Conservation (phyloP, 129 eudicot species). For the Heracleum sosnowskyi region DNA sequence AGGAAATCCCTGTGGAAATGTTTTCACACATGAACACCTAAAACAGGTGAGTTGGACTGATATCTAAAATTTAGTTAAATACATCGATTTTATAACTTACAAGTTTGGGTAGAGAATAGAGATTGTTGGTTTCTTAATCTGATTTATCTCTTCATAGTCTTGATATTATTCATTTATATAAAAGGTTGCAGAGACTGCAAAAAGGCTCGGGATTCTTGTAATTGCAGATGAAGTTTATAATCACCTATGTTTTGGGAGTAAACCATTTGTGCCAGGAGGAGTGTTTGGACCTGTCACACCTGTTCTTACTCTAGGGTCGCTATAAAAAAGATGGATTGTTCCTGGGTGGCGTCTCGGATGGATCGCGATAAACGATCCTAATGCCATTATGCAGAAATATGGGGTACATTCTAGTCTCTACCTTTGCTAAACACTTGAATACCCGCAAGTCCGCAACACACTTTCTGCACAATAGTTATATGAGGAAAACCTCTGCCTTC, state of each 20-base stretch:
- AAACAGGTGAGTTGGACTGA: conserved; percentile 22
- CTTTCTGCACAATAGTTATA: too few relatives aligned
- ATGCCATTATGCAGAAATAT: too few relatives aligned
- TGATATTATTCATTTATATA: background rate
- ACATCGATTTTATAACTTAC: background rate
- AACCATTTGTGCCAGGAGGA: conserved; percentile 47
- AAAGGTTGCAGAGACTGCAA: conserved; percentile 54
- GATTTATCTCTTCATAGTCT: background rate
- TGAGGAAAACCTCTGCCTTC: background rate
- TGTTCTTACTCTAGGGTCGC: conserved; percentile 45
- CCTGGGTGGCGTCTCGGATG: conserved; percentile 68
- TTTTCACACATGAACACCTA: conserved; percentile 36
- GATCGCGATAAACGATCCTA: conserved; percentile 14
- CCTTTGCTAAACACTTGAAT: too few relatives aligned
- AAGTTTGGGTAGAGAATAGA: background rate
- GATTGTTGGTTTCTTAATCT: background rate
- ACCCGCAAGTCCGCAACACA: too few relatives aligned
- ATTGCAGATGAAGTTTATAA: too few relatives aligned
- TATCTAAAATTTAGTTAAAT: background rate
- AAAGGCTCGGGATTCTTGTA: conserved; percentile 50
- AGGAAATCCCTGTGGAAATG: conserved; percentile 66
- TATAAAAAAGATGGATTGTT: conserved; percentile 56
- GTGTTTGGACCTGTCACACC: conserved; percentile 40
- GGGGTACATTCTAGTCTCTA: too few relatives aligned
- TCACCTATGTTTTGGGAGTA: conserved; percentile 41